Conservation (phyloP, 331 rosid genomes). For the Acacia concinna region DNA sequence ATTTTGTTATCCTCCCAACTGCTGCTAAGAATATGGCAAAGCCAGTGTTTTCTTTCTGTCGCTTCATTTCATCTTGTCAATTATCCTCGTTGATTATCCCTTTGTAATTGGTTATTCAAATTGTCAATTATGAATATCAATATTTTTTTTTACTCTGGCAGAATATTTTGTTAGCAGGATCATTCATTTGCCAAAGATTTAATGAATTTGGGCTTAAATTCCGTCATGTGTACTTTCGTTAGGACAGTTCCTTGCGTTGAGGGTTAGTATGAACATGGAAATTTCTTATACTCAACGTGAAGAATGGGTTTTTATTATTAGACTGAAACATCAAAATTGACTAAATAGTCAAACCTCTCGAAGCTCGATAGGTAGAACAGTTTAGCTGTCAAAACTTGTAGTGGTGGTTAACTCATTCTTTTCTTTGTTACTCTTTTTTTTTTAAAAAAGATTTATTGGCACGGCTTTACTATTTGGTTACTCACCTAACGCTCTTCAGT, state of each 20-base stretch:
- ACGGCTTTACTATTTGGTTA: no score
- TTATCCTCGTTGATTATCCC: slow-evolving; percentile 11
- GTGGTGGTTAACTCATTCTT: background rate
- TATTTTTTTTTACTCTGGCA: background rate
- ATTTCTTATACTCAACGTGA: background rate
- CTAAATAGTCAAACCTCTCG: background rate
- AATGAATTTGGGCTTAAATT: background rate
- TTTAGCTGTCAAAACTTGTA: background rate
- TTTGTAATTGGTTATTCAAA: slow-evolving; percentile 3
- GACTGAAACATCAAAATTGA: background rate
- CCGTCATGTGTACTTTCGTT: background rate
- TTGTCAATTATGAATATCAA: background rate
- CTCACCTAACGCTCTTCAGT: no score
- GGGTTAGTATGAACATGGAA: background rate
- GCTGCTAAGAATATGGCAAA: background rate
- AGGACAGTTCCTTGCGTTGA: background rate
- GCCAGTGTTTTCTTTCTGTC: background rate
- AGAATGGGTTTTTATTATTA: background rate
- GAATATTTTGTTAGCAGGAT: background rate
- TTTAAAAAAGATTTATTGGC: background rate
- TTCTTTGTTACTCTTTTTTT: background rate
- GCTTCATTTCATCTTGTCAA: slow-evolving; percentile 1
- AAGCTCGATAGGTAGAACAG: background rate
- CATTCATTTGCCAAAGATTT: background rate
- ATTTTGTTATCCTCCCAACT: slow-evolving; percentile 2